These are phyloP conservation scores for Cryptococcus deneoformans DNA, from an alignment of 1,284 basidiomycete species.

Conservation along the genomic window DNA sequence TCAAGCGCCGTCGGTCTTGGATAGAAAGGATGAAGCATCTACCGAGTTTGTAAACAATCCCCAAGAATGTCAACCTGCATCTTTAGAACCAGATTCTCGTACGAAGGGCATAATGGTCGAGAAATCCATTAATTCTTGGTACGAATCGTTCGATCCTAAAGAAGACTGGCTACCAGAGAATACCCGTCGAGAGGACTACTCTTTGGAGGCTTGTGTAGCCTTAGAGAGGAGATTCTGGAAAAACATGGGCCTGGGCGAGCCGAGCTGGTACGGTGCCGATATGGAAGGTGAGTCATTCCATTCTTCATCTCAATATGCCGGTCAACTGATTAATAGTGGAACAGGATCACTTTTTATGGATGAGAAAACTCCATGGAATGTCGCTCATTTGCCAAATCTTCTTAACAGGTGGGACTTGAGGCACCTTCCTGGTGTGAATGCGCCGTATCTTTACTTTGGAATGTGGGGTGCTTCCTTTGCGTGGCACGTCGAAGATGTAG, in stretches of 20 bases:
- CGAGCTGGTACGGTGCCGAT: conserved; percentile 96
- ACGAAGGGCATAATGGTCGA: neutral
- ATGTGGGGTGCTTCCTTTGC: conserved; percentile 99
- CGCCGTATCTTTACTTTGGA: conserved; percentile 97
- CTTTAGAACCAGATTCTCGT: neutral
- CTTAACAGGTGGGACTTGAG: conserved; percentile 73
- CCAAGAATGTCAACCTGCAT: conserved; percentile 17
- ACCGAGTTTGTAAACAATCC: conserved; percentile 10
- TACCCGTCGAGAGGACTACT: conserved; percentile 71
- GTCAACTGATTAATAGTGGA: conserved; percentile 21
- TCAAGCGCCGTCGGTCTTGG: neutral
- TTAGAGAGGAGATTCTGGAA: conserved; percentile 93
- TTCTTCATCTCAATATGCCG: neutral
- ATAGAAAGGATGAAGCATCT: conserved; percentile 5
- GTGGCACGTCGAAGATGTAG: conserved; percentile 89
- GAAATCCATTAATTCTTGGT: conserved; percentile 52
- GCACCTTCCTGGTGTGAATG: conserved; percentile 86
- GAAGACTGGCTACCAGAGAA: conserved; percentile 73
- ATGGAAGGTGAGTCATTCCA: conserved; percentile 62
- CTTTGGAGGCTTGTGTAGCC: conserved; percentile 76
- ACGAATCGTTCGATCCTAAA: conserved; percentile 65
- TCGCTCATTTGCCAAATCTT: conserved; percentile 82
- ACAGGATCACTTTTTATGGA: conserved; percentile 76
- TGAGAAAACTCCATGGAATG: conserved; percentile 84
- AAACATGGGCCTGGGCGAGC: conserved; percentile 66